phyloP scores from a whole-genome alignment of 2,329 filamentous ascomycete genomes.

The Myriosclerotinia duriaeana region DNA sequence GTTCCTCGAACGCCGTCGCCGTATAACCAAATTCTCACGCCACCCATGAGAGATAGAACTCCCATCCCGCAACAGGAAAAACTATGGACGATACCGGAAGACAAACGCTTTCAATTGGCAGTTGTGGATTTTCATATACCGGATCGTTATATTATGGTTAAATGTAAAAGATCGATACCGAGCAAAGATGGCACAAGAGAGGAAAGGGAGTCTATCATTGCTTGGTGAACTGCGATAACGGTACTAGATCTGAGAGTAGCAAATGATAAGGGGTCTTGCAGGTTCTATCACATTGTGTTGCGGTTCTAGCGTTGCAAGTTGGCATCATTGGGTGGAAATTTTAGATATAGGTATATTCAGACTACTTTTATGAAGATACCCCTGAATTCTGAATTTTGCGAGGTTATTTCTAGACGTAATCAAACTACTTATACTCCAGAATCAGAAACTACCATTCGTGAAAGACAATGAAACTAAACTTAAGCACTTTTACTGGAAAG shows the following conservation, averaged over 20 bases:
- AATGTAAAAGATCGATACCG: slow-evolving; percentile 30
- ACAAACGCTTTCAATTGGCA: slow-evolving; percentile 35
- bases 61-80: not conserved
- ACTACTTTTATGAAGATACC: not conserved
- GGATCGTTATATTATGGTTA: slow-evolving; percentile 36
- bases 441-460: not conserved
- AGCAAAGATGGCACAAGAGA: slow-evolving; percentile 33
- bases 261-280: not conserved
- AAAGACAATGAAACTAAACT: not conserved
- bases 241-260: not conserved
- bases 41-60: not conserved
- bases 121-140: slow-evolving; percentile 35
- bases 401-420: not conserved
- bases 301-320: slow-evolving; percentile 1
- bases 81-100: slow-evolving; percentile 33
- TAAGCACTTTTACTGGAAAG: not conserved
- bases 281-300: not conserved
- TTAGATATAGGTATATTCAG: no score
- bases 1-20: slow-evolving; percentile 10
- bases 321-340: not conserved
- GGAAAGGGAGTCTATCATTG: slow-evolving; percentile 35
- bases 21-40: not conserved
- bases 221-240: slow-evolving; percentile 31
- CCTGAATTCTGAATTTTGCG: not conserved
- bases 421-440: not conserved